Evolutionary conservation across 805 yeast species (phyloP).

Genomic region (Candida piceae): DNA sequence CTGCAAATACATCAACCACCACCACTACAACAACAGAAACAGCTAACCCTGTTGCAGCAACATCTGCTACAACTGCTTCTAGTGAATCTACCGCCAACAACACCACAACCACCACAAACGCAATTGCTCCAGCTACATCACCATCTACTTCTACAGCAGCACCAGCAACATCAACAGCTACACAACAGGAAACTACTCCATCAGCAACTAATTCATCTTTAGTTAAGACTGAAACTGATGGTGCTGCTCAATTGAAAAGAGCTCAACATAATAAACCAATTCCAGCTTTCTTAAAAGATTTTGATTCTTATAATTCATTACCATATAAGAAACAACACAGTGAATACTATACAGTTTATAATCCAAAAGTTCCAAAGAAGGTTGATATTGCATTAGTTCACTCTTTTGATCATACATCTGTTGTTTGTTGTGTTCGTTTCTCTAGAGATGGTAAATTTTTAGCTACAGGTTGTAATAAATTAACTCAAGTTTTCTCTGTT

Average conservation of each 20-base stretch:
- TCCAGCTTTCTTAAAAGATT: constrained; percentile 75
- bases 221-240: constrained; percentile 22
- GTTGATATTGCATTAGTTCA: constrained; percentile 86
- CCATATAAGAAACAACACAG: constrained; percentile 76
- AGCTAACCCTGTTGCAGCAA: constrained; percentile 11
- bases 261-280: constrained; percentile 65
- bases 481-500: constrained; percentile 91
- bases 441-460: constrained; percentile 84
- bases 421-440: constrained; percentile 94
- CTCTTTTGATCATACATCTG: constrained; percentile 87
- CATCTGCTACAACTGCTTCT: background rate
- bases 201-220: constrained; percentile 17
- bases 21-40: constrained; percentile 7
- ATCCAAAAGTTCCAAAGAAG: constrained; percentile 72
- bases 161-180: background rate
- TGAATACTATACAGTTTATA: constrained; percentile 85
- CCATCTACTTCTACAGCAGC: background rate
- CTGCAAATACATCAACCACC: constrained; percentile 21
- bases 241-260: constrained; percentile 36
- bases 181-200: constrained; percentile 7
- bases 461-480: constrained; percentile 96
- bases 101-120: background rate
- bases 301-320: constrained; percentile 73
- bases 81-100: constrained; percentile 6
- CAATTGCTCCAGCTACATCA: constrained; percentile 2